Percentiles rank a stretch among this genome's conserved stretches.
These are phyloP conservation scores for Neurospora sp. DNA, from an alignment of 495 filamentous ascomycete genomes.

Conservation along the genomic window DNA sequence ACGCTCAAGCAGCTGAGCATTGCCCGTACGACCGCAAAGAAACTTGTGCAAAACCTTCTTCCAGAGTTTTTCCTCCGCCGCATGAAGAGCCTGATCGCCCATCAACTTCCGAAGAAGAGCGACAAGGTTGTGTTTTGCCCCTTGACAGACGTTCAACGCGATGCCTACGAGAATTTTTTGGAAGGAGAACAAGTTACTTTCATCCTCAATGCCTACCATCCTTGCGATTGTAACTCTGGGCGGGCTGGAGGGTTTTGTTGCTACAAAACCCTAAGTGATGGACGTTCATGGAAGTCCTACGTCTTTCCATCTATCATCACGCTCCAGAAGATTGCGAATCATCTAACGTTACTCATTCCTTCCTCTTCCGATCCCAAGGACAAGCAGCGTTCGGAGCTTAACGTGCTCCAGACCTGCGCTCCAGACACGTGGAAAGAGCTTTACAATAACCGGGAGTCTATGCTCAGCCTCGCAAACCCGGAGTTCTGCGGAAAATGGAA, in stretches of 20 bases:
- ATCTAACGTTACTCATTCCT: slow-evolving; percentile 83
- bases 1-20: slow-evolving; percentile 71
- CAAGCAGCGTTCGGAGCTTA: slow-evolving; percentile 73
- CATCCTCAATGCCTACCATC: slow-evolving; percentile 55
- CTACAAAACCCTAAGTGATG: slow-evolving; percentile 44
- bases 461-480: slow-evolving; percentile 75
- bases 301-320: slow-evolving; percentile 81
- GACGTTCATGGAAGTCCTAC: slow-evolving; percentile 57
- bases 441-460: slow-evolving; percentile 63
- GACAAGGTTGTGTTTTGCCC: slow-evolving; percentile 95
- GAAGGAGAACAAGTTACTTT: slow-evolving; percentile 59
- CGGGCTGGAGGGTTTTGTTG: slow-evolving; percentile 82
- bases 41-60: slow-evolving; percentile 77
- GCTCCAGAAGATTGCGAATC: slow-evolving; percentile 83
- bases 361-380: slow-evolving; percentile 54
- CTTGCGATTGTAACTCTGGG: slow-evolving; percentile 59
- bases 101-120: slow-evolving; percentile 93
- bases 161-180: slow-evolving; percentile 77
- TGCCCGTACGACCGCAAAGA: slow-evolving; percentile 73
- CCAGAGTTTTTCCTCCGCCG: slow-evolving; percentile 87
- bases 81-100: slow-evolving; percentile 85
- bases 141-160: slow-evolving; percentile 69
- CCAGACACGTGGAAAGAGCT: slow-evolving; percentile 71
- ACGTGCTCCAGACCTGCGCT: slow-evolving; percentile 62
- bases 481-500: slow-evolving; percentile 98